A percentile compares a stretch with the other conserved stretches of the same genome.
Evolutionary conservation across 495 filamentous ascomycete genomes (phyloP).

Genomic region (Xylaria venustula): DNA sequence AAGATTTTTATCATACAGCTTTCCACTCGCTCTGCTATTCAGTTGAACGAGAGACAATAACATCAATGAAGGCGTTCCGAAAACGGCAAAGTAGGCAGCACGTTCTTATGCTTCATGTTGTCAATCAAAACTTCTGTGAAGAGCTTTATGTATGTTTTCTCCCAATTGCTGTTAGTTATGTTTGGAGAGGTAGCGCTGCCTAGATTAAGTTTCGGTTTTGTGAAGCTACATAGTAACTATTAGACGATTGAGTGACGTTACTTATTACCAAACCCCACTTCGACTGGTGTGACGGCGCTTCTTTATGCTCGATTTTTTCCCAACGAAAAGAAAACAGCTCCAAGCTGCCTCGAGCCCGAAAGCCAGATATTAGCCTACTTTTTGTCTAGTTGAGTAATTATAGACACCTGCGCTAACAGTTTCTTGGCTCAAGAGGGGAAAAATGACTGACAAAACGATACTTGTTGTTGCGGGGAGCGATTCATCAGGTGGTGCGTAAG

Average conservation of each 20-base stretch:
- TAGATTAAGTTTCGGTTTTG: too few relatives aligned
- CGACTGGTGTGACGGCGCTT: neutral
- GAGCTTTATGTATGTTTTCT: too few relatives aligned
- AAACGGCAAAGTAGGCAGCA: neutral
- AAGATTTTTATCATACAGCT: too few relatives aligned
- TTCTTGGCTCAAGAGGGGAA: too few relatives aligned
- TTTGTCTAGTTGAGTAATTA: neutral
- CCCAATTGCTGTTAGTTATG: too few relatives aligned
- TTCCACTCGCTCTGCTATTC: too few relatives aligned
- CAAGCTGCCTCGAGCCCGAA: neutral
- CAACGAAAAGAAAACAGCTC: too few relatives aligned
- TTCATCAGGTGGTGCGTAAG: conserved; percentile 84
- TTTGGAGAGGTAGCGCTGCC: too few relatives aligned
- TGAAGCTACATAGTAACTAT: neutral
- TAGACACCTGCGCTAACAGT: neutral
- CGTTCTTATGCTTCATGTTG: too few relatives aligned
- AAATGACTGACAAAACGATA: conserved; percentile 50
- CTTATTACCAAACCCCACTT: conserved; percentile 8
- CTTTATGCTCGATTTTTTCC: neutral
- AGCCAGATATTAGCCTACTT: neutral
- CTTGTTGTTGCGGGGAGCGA: conserved; percentile 85
- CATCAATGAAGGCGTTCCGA: neutral
- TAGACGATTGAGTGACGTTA: conserved; percentile 4
- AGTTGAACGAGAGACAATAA: too few relatives aligned
- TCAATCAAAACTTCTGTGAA: too few relatives aligned